These are phyloP conservation scores for Trichoderma sp. DNA, from an alignment of 2,329 filamentous ascomycete genomes.

Conservation along the genomic window DNA sequence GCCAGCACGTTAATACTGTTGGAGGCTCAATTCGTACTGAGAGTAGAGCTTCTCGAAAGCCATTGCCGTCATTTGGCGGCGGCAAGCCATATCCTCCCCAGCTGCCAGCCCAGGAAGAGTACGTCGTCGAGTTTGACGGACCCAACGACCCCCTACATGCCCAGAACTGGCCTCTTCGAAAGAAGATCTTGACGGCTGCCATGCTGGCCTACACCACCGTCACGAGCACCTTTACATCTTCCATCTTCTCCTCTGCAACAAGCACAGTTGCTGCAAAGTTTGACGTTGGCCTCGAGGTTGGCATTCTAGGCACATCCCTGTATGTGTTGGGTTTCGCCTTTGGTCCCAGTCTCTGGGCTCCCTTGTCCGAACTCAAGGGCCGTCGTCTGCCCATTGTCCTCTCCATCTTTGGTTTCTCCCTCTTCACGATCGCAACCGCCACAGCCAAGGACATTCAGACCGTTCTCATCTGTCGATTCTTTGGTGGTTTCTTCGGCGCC, in stretches of 20 bases:
- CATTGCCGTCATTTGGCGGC: slow-evolving; percentile 66
- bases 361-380: slow-evolving; percentile 69
- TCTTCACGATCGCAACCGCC: slow-evolving; percentile 64
- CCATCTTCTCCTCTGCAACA: slow-evolving; percentile 70
- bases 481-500: slow-evolving; percentile 69
- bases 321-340: slow-evolving; percentile 72
- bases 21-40: slow-evolving; percentile 44
- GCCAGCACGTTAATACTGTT: slow-evolving; percentile 71
- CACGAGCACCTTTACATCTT: slow-evolving; percentile 68
- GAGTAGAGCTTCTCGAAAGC: slow-evolving; percentile 51
- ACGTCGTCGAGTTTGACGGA: slow-evolving; percentile 83
- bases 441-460: slow-evolving; percentile 66
- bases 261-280: slow-evolving; percentile 55
- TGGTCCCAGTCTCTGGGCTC: slow-evolving; percentile 70
- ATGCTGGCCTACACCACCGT: slow-evolving; percentile 74
- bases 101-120: slow-evolving; percentile 68
- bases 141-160: slow-evolving; percentile 79
- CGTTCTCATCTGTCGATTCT: slow-evolving; percentile 69
- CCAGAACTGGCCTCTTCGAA: slow-evolving; percentile 79
- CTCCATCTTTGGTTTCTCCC: slow-evolving; percentile 65
- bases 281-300: slow-evolving; percentile 59
- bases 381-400: slow-evolving; percentile 60
- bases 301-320: slow-evolving; percentile 62
- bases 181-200: slow-evolving; percentile 68
- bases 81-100: slow-evolving; percentile 73